These are phyloP conservation scores for Tylopilus sp. DNA, from an alignment of 768 basidiomycete genomes.

Conservation along the genomic window DNA sequence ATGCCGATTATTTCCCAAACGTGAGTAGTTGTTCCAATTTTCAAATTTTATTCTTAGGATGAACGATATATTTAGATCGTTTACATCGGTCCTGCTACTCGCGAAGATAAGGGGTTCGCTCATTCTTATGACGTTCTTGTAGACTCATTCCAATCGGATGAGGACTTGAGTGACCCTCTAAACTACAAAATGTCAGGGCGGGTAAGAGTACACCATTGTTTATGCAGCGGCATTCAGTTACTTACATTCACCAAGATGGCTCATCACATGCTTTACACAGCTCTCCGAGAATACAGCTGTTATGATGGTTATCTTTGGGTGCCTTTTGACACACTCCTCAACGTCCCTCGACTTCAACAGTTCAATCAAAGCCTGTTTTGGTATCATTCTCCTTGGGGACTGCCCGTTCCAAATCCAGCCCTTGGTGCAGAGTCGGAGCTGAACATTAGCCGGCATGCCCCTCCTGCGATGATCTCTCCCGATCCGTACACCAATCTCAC, in stretches of 20 bases:
- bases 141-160: constrained; percentile 44
- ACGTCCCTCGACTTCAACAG: constrained; percentile 44
- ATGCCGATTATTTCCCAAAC: constrained; percentile 48
- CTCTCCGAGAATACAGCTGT: constrained; percentile 39
- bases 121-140: constrained; percentile 51
- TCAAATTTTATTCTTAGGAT: not conserved
- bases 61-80: constrained; percentile 34
- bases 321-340: constrained; percentile 49
- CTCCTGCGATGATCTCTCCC: constrained; percentile 41
- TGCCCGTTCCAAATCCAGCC: constrained; percentile 40
- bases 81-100: constrained; percentile 44
- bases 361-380: constrained; percentile 46
- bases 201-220: constrained; percentile 23
- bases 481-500: constrained; percentile 36
- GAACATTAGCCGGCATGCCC: constrained; percentile 32
- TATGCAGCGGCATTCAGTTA: not conserved
- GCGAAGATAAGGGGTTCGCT: constrained; percentile 44
- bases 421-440: constrained; percentile 16
- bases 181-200: constrained; percentile 44
- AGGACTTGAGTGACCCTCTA: constrained; percentile 36
- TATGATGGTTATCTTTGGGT: constrained; percentile 53
- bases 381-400: constrained; percentile 49
- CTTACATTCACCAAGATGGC: constrained; percentile 35
- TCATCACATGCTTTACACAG: constrained; percentile 52
- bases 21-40: constrained; percentile 25